Evolutionary conservation across 2,329 filamentous ascomycete species (phyloP).

Genomic region (Epichloe gansuensis): DNA sequence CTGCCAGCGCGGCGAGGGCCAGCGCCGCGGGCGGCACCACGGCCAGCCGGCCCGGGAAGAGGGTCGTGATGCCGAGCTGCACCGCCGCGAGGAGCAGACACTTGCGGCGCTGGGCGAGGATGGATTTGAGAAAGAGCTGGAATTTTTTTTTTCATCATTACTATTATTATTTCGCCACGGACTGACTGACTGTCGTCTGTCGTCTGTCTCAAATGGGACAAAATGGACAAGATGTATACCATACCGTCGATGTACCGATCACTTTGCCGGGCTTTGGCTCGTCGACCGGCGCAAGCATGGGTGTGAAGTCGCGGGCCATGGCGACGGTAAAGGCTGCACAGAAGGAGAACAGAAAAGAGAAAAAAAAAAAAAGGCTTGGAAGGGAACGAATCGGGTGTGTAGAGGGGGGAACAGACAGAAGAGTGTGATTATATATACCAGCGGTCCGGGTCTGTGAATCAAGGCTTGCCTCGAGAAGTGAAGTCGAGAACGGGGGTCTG

Average conservation of each 20-base stretch:
- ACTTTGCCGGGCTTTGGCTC: slow-evolving; percentile 5
- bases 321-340: background rate
- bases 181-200: too few species aligned
- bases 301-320: slow-evolving; percentile 11
- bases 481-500: too few species aligned
- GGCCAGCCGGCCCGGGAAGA: slow-evolving; percentile 23
- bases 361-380: accelerated
- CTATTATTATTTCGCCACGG: background rate
- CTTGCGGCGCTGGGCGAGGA: slow-evolving; percentile 20
- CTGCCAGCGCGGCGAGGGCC: slow-evolving; percentile 18
- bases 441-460: too few species aligned
- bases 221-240: slow-evolving; percentile 1
- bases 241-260: slow-evolving; percentile 10
- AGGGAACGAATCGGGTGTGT: too few species aligned
- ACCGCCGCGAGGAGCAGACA: slow-evolving; percentile 21
- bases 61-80: slow-evolving; percentile 20
- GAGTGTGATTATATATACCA: too few species aligned
- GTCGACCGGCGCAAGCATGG: slow-evolving; percentile 11
- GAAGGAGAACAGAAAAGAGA: accelerated
- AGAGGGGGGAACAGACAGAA: too few species aligned
- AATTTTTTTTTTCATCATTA: too few species aligned
- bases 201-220: background rate
- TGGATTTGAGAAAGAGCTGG: slow-evolving; percentile 15
- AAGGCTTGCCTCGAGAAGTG: too few species aligned
- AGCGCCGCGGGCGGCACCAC: slow-evolving; percentile 20